Conservation (phyloP, 176 grass and related monocot species). For the Avena atlantica region DNA sequence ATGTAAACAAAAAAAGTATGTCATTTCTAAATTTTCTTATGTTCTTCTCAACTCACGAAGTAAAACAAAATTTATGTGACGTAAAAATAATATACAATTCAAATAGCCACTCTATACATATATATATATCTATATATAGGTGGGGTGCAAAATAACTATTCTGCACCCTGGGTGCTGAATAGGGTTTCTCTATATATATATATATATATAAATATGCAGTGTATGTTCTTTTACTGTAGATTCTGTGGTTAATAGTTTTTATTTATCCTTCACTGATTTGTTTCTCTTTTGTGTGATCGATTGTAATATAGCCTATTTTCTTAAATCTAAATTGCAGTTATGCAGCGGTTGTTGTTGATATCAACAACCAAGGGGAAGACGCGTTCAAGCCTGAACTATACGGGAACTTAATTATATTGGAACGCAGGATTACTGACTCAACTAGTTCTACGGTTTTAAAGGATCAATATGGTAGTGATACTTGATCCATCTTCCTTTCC, state of each 20-base stretch:
- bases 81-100: too few species aligned
- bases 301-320: constrained; percentile 33
- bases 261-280: constrained; percentile 14
- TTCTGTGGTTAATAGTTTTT: constrained; percentile 7
- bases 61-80: too few species aligned
- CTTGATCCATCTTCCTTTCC: constrained; percentile 27
- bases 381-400: constrained; percentile 86
- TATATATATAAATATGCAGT: background rate
- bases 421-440: constrained; percentile 85
- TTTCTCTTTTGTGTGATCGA: constrained; percentile 15
- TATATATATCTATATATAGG: too few species aligned
- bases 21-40: too few species aligned
- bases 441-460: constrained; percentile 70
- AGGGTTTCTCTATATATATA: too few species aligned
- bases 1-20: too few species aligned
- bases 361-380: constrained; percentile 88
- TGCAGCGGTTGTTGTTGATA: constrained; percentile 71
- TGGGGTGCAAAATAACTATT: too few species aligned
- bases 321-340: constrained; percentile 60
- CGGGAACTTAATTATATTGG: constrained; percentile 70
- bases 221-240: background rate
- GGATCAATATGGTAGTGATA: constrained; percentile 70
- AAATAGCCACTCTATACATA: background rate
- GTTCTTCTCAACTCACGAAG: too few species aligned
- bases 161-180: too few species aligned